Evolutionary conservation across 805 yeast genomes (phyloP).

Genomic region (Ogataea pilisensis): DNA sequence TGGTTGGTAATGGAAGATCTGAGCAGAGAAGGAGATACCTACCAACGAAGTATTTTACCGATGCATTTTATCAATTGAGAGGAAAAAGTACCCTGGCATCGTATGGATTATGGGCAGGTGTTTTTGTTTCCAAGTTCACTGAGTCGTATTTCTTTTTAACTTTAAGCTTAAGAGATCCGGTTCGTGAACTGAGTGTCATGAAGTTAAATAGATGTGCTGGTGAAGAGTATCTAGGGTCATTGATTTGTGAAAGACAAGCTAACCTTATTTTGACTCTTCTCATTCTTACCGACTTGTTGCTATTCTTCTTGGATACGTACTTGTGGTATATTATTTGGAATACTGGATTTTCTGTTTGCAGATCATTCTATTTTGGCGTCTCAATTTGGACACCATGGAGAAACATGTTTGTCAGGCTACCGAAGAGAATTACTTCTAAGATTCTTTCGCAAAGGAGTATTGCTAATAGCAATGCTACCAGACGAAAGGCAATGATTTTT

Average conservation of each 20-base stretch:
- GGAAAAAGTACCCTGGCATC: constrained; percentile 39
- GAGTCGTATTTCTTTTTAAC: constrained; percentile 54
- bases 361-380: constrained; percentile 72
- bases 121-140: constrained; percentile 45
- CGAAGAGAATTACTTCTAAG: constrained; percentile 98
- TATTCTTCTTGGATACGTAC: constrained; percentile 52
- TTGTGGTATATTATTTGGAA: constrained; percentile 60
- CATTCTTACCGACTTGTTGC: constrained; percentile 41
- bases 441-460: too few species aligned
- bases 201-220: constrained; percentile 41
- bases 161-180: constrained; percentile 48
- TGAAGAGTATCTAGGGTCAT: constrained; percentile 37
- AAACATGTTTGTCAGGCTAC: constrained; percentile 94
- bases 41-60: constrained; percentile 43
- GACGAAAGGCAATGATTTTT: constrained; percentile 98
- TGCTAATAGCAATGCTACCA: too few species aligned
- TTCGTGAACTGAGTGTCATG: constrained; percentile 43
- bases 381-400: constrained; percentile 99
- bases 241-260: constrained; percentile 41
- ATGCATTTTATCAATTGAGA: constrained; percentile 38
- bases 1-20: constrained; percentile 42
- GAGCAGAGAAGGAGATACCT: constrained; percentile 37
- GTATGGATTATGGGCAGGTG: constrained; percentile 41
- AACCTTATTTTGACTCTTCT: constrained; percentile 38
- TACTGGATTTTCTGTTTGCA: constrained; percentile 43